Evolutionary conservation across 495 filamentous ascomycete genomes (phyloP).

Genomic region (Tuber indicum): DNA sequence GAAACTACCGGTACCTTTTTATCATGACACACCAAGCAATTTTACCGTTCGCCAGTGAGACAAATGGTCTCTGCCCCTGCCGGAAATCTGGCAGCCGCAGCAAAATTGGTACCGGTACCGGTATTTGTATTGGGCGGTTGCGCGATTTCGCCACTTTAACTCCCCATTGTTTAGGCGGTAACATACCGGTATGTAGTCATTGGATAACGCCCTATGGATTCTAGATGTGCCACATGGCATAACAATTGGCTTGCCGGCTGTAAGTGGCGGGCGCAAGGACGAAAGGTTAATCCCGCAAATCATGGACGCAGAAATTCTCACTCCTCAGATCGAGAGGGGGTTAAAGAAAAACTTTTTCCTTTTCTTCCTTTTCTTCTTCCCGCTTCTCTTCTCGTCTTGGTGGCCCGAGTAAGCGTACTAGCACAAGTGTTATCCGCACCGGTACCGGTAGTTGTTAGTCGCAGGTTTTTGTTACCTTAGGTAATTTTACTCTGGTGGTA

Average conservation of each 20-base stretch:
- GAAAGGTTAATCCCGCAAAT: background rate
- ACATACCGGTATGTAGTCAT: background rate
- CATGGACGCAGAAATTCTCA: background rate
- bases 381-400: too few species aligned
- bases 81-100: background rate
- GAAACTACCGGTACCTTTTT: conserved; percentile 5
- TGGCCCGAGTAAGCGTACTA: background rate
- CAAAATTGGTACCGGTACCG: background rate
- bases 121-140: background rate
- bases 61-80: background rate
- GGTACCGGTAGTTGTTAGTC: background rate
- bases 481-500: background rate
- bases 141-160: background rate
- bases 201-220: background rate
- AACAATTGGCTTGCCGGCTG: background rate
- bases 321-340: background rate
- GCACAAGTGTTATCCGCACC: too few species aligned
- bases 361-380: background rate
- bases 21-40: background rate
- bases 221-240: background rate
- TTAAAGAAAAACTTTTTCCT: background rate
- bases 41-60: background rate
- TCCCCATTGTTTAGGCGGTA: background rate
- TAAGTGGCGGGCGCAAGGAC: background rate
- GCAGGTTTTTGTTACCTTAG: background rate